phyloP scores from a whole-genome alignment of 2,329 filamentous ascomycete genomes.

The Talaromyces sp. region DNA sequence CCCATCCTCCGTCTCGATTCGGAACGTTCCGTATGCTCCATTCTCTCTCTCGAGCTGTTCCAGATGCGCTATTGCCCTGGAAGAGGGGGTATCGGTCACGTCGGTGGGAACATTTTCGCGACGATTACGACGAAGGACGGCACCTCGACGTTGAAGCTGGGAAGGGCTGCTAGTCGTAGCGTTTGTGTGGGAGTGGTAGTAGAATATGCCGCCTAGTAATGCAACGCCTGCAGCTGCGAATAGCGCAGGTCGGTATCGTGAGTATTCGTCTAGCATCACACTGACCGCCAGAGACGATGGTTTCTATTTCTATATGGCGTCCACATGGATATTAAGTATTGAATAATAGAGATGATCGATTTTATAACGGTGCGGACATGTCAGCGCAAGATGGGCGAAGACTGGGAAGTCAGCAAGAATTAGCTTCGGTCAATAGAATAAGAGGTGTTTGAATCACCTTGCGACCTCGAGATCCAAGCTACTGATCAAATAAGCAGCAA shows the following conservation, averaged over 20 bases:
- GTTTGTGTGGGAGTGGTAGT: conserved; percentile 35
- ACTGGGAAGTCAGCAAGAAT: neutral
- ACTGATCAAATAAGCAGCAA: neutral
- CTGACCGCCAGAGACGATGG: neutral
- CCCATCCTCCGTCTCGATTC: conserved; percentile 42
- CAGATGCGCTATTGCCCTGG: conserved; percentile 38
- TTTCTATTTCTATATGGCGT: neutral
- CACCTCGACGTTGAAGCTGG: conserved; percentile 39
- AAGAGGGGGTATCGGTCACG: conserved; percentile 32
- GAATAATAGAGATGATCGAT: neutral
- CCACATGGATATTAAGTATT: neutral
- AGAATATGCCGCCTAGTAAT: conserved; percentile 41
- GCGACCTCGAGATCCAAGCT: neutral
- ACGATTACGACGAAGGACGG: conserved; percentile 37
- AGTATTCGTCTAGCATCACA: conserved; percentile 18
- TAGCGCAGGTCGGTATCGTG: conserved; percentile 41
- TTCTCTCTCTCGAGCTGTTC: conserved; percentile 41
- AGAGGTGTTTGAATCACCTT: neutral
- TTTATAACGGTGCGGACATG: neutral
- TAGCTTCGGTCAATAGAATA: neutral
- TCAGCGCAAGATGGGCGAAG: neutral
- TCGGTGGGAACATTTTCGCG: conserved; percentile 26
- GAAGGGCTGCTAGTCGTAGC: conserved; percentile 23
- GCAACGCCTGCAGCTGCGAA: conserved; percentile 43
- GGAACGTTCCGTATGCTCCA: conserved; percentile 42